Evolutionary conservation across 768 basidiomycete species (phyloP), one percentile per base, ranked within the genome.

Genomic region (Butyriboletus loyo): DNA sequence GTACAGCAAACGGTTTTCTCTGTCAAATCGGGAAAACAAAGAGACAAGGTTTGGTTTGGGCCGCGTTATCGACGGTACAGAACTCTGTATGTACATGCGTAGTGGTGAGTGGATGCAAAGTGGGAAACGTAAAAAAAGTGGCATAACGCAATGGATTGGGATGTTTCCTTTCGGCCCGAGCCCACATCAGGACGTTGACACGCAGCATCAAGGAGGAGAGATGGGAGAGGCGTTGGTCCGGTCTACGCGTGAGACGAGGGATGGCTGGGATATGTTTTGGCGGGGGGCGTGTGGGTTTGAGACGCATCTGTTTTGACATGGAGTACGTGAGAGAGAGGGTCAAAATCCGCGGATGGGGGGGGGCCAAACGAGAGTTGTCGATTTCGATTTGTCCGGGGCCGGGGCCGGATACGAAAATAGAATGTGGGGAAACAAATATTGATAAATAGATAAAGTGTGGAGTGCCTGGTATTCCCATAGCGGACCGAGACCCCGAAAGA

Each of bases 401-500:
- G 60, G 60, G 49, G 5, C 60, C 60, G 60, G 22, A 30, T 13
- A 19, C 40, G 19, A 48, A 49, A 46, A 63, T 60, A 57, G 49
- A 54, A 39, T 64, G 62, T 61, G 62, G 62, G 63, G 62, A 53
- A 55, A 62, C 51, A 56, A 57, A 55, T 21, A 57, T 19, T 5
- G 0, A 31, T 28, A 62, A 62, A 57, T 32, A 64, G 11, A 38
- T 22, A 24, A 39, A 35, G 17, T 25, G 10, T 2, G 21, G 22
- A 14, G 62, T 65, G 49, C 63, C 62, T 65, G 56, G 21, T 4
- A 56, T 67, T 67, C 58, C 66, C 66, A 63, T 66, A 66, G 58
- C 66, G 66, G 66, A 60, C 66, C 66, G 68, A 68, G 59, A 66
- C 68, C 61, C 68, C 66, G 67, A 46, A 17, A 51, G 58, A 59